Percentiles rank a stretch among this genome's conserved stretches.
phyloP scores from a whole-genome alignment of 148 eudicot species.

The Limonium bicolor region DNA sequence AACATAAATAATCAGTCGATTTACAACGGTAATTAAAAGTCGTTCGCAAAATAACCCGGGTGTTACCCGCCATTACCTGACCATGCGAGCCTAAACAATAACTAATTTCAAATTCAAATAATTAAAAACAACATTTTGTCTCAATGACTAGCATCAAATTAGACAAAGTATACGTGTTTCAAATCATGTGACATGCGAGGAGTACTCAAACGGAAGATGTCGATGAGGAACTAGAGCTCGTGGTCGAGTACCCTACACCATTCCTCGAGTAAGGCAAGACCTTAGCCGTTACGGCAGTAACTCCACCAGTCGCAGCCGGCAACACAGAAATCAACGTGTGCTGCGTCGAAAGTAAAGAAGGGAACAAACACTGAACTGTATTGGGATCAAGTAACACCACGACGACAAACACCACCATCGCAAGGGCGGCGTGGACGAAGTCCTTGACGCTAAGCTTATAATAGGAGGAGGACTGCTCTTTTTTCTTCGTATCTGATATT shows the following conservation, averaged over 20 bases:
- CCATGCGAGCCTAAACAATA: no score
- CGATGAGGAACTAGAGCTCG: no score
- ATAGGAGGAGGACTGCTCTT: background rate
- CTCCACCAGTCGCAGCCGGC: conserved; percentile 17
- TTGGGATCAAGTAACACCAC: background rate
- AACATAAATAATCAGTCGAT: no score
- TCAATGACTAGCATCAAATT: no score
- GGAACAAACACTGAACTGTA: background rate
- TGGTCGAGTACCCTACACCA: conserved; percentile 27
- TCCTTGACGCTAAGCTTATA: background rate
- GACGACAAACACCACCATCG: background rate
- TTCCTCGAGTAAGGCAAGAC: conserved; percentile 23
- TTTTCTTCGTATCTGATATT: background rate
- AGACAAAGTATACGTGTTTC: no score
- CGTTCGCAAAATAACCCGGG: no score
- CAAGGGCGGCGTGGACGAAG: background rate
- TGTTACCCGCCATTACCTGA: no score
- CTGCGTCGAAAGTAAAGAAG: conserved; percentile 9
- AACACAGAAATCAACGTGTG: conserved; percentile 13
- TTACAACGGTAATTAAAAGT: no score
- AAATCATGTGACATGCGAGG: no score
- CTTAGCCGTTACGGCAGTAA: conserved; percentile 20
- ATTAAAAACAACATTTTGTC: no score
- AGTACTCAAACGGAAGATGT: no score
- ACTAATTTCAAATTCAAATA: no score